Evolutionary conservation across 2,329 filamentous ascomycete genomes (phyloP), one percentile per base, ranked within the genome.

Genomic region (Fusarium avenaceum): DNA sequence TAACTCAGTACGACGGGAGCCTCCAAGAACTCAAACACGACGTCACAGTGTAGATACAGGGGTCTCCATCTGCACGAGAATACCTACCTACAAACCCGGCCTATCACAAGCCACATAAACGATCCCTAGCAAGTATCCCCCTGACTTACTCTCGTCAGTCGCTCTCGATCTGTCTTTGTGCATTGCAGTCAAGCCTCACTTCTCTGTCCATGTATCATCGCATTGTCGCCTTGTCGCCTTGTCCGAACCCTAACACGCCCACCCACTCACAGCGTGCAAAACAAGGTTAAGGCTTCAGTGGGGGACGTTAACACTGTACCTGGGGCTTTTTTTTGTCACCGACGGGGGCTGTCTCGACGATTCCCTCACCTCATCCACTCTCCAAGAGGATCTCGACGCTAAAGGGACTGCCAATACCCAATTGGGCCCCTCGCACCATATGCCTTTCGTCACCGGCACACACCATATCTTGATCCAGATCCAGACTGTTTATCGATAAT

Each of bases 21-120:
- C 38, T 49, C 43, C 30, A 49, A 59, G 24, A 67, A 54, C 30
- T 47, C 44, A 33, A 50, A 47, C 44, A 44, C 59, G 51, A 70
- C 67, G 67, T 70, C 67, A 64, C 60, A 65, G 49, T 42, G 63
- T 38, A n/a, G 35, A n/a, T 47, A 62, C 67, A 65, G 42, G 67
- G 67, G 50, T 70, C 49, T n/a, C 8, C 24, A 20, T 22, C 61
- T 64, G 45, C 45, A 43, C 20, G 14, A 30, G 44, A 64, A 65
- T 57, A 46, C 24, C 24, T 57, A 46, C 24, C 24, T 24, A 7
- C 52, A 56, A 46, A 26, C 26, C 48, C 43, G 47, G 40, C 67
- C 67, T 62, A 70, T 70, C 65, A 70, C 50, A 53, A 35, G 51
- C 51, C 19, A 45, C 32, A 24, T 40, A 35, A 40, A 39, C 57